Percentiles rank a stretch among this genome's conserved stretches.
Conservation (phyloP, 225 moss, liverwort and hornwort genomes). For the Anthoceros angustus region DNA sequence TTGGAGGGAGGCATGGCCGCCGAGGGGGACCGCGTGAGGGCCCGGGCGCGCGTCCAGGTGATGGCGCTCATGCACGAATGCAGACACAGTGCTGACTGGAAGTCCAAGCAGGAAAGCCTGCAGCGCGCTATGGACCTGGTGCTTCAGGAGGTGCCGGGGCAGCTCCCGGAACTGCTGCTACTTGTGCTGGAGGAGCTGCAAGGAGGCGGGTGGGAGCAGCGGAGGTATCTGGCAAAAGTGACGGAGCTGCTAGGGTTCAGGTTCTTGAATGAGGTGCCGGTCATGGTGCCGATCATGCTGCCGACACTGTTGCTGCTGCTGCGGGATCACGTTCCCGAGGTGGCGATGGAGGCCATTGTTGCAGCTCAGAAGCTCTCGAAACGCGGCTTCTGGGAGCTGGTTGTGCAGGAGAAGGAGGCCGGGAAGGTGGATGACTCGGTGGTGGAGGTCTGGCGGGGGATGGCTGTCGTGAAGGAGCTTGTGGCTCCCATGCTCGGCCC, state of each 20-base stretch:
- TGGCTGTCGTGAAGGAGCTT: neutral
- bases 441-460: neutral
- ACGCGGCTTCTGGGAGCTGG: neutral
- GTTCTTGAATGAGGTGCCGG: constrained; percentile 50
- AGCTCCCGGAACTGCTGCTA: constrained; percentile 74
- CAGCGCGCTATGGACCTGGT: constrained; percentile 78
- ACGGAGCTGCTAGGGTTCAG: constrained; percentile 80
- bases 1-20: neutral
- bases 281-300: constrained; percentile 47
- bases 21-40: constrained; percentile 19
- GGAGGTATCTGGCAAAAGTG: constrained; percentile 93
- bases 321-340: constrained; percentile 56
- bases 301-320: constrained; percentile 48
- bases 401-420: constrained; percentile 51
- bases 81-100: constrained; percentile 53
- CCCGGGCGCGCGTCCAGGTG: constrained; percentile 68
- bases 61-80: constrained; percentile 56
- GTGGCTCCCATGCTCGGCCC: neutral
- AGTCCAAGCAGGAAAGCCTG: constrained; percentile 56
- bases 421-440: constrained; percentile 59
- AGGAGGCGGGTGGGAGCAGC: constrained; percentile 60
- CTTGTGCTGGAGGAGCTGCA: constrained; percentile 80
- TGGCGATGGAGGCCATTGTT: neutral
- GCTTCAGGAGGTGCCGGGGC: constrained; percentile 53
- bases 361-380: neutral